phyloP scores from a whole-genome alignment of 495 filamentous ascomycete genomes.

The Aspergillus steynii region DNA sequence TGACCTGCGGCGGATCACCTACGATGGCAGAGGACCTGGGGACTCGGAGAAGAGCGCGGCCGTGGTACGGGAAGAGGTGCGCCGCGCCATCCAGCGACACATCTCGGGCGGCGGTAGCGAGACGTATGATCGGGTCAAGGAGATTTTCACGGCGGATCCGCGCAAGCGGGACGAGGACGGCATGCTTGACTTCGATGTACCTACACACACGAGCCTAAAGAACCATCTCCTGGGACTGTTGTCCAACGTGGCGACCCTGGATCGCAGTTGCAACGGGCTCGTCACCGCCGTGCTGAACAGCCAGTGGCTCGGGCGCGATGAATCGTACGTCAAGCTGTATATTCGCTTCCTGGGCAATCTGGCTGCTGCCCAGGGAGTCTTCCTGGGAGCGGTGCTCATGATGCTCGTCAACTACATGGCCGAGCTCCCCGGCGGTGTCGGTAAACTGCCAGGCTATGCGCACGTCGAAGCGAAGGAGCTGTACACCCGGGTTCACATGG shows the following conservation, averaged over 20 bases:
- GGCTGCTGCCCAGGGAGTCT: constrained; percentile 72
- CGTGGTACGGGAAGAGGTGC: constrained; percentile 68
- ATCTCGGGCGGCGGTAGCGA: constrained; percentile 60
- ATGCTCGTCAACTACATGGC: constrained; percentile 80
- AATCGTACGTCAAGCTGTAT: constrained; percentile 76
- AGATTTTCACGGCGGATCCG: constrained; percentile 58
- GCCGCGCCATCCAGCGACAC: constrained; percentile 69
- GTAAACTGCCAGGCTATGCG: constrained; percentile 60
- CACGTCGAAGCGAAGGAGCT: constrained; percentile 58
- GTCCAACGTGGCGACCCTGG: constrained; percentile 68
- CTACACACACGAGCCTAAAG: constrained; percentile 58
- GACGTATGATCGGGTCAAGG: constrained; percentile 71
- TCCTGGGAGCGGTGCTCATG: constrained; percentile 61
- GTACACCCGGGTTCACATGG: constrained; percentile 69
- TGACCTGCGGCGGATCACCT: constrained; percentile 57
- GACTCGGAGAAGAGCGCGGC: constrained; percentile 61
- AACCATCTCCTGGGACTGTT: constrained; percentile 77
- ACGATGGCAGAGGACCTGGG: constrained; percentile 9
- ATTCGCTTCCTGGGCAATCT: constrained; percentile 79
- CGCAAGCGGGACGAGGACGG: constrained; percentile 44
- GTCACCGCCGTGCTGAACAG: constrained; percentile 71
- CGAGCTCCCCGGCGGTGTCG: constrained; percentile 50
- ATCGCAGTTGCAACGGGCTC: constrained; percentile 71
- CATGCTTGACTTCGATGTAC: constrained; percentile 35
- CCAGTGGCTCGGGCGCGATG: constrained; percentile 83